Base-by-base conservation (phyloP, 148 eudicot species). In the Heliosperma pusillum region DNA sequence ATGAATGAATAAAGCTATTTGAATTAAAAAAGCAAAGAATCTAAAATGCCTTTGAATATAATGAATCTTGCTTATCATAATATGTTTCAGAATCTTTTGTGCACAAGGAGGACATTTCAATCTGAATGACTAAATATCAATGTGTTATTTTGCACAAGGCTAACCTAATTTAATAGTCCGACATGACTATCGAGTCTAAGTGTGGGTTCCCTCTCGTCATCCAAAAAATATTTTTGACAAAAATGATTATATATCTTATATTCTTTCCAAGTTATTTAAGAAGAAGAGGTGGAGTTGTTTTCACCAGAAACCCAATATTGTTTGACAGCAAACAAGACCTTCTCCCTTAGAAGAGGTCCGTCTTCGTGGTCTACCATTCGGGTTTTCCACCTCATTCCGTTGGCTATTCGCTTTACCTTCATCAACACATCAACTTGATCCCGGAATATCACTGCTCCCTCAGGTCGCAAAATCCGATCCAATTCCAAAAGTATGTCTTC, bases 281-380 rank as follows among this genome's bases (percentile, higher is more conserved):
- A 36, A 1, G 52, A 17, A 22, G 80, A 45, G 1, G 81, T 81
- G 61, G 82, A 73, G 58, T 84, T 81, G 65, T 30, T 60, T 47
- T 77, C 87, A 63, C 73, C 83, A 25, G 83, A 81, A 56, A 82
- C 85, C 85, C 85, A 82, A 26, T 82, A 82, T 36, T 74, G 83
- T 44, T 85, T 85, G 12, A 85, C 87, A 2, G 50, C 80, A 75
- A 85, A 79, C 66, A 85, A 17, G n/a, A 85, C 74, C 80, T 85
- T 85, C 64, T 85, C 85, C 16, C 85, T 68, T 52, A 57, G 61
- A 26, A 82, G 85, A 77, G 85, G 87, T 0, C 83, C 85, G 5
- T 83, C 86, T 69, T 83, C 88, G 62, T 85, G 88, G 72, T 83
- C 88, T 44, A 80, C 74, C 85, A 85, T 82, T 67, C 75, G 77